Evolutionary conservation across 1,284 basidiomycete species (phyloP).

Genomic region (Sutorius eximius): DNA sequence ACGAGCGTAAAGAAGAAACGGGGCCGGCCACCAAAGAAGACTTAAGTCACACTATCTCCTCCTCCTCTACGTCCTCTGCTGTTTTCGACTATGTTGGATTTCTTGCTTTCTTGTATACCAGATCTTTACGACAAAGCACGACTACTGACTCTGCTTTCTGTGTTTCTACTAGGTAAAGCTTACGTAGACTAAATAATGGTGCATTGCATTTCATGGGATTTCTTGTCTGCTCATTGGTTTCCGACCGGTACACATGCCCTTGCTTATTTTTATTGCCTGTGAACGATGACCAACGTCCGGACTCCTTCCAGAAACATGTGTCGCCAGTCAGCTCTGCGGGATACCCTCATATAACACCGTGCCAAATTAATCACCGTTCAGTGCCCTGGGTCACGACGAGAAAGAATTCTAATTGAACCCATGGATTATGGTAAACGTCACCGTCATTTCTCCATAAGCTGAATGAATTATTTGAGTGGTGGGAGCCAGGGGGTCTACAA

Average conservation of each 20-base stretch:
- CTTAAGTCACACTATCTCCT: constrained; percentile 18
- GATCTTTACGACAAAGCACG: constrained; percentile 31
- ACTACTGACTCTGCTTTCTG: constrained; percentile 33
- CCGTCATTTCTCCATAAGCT: constrained; percentile 14
- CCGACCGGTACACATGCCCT: constrained; percentile 18
- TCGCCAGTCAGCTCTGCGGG: constrained; percentile 19
- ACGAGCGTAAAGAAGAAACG: constrained; percentile 62
- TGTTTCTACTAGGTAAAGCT: constrained; percentile 37
- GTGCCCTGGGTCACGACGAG: constrained; percentile 22
- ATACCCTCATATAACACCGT: constrained; percentile 35
- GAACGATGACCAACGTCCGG: constrained; percentile 27
- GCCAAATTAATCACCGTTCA: constrained; percentile 38
- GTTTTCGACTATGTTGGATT: constrained; percentile 24
- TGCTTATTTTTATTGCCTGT: constrained; percentile 37
- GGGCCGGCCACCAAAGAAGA: constrained; percentile 70
- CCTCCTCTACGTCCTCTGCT: constrained; percentile 4
- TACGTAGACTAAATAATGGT: constrained; percentile 39
- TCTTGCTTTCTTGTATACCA: constrained; percentile 40
- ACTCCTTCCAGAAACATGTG: constrained; percentile 30
- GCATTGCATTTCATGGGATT: constrained; percentile 27
- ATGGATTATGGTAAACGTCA: constrained; percentile 17
- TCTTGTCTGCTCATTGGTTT: constrained; percentile 18
- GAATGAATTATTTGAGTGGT: constrained; percentile 7
- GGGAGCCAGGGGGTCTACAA: constrained; percentile 33
- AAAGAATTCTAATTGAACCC: constrained; percentile 25